These are phyloP conservation scores for Pseudopyricularia cyperi DNA, from an alignment of 2,329 filamentous ascomycete species.

Conservation along the genomic window DNA sequence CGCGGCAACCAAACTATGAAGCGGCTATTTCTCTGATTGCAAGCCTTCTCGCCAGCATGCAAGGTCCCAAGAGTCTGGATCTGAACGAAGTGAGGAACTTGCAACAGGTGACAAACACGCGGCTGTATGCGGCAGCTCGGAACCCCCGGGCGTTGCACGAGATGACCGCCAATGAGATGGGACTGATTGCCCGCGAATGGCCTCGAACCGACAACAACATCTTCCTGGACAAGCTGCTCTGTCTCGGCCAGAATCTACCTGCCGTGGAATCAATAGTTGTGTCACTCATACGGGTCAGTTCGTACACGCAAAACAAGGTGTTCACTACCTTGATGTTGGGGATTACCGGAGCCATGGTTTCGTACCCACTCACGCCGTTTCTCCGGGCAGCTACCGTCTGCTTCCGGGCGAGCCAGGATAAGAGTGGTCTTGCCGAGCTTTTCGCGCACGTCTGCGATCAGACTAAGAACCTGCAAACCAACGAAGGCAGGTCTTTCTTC, in stretches of 20 bases:
- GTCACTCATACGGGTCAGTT: constrained; percentile 39
- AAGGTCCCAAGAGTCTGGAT: neutral
- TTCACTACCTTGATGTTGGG: constrained; percentile 37
- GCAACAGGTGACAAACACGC: neutral
- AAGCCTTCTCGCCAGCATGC: neutral
- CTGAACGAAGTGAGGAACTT: neutral
- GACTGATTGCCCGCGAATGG: constrained; percentile 10
- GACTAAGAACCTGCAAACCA: constrained; percentile 28
- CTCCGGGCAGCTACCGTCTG: constrained; percentile 41
- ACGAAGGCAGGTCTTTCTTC: constrained; percentile 35
- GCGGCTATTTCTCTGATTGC: constrained; percentile 35
- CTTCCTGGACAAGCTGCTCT: constrained; percentile 55
- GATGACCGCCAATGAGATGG: constrained; percentile 8
- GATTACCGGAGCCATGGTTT: constrained; percentile 35
- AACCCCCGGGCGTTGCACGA: constrained; percentile 10
- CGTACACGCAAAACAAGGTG: constrained; percentile 36
- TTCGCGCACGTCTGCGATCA: constrained; percentile 29
- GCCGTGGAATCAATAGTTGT: constrained; percentile 43
- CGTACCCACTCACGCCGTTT: constrained; percentile 37
- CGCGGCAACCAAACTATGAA: constrained; percentile 39
- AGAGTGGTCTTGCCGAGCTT: constrained; percentile 22
- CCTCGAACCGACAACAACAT: constrained; percentile 24
- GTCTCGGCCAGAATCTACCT: constrained; percentile 41
- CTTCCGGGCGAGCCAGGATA: constrained; percentile 26
- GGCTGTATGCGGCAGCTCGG: neutral